phyloP scores from a whole-genome alignment of 2,329 filamentous ascomycete genomes.

The Fusarium bulbicola region DNA sequence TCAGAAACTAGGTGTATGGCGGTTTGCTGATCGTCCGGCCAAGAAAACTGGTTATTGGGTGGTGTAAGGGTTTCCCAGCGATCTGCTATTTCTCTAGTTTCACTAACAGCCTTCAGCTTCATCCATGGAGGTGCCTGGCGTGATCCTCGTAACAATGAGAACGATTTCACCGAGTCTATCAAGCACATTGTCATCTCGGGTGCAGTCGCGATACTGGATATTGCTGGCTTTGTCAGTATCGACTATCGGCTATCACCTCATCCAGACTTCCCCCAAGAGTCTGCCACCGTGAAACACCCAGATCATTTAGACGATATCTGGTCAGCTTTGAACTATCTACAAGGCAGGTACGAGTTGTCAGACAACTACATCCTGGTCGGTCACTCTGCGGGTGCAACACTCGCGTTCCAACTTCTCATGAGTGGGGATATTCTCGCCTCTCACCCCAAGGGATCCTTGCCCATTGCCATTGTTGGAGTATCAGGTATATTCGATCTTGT shows the following conservation, averaged over 20 bases:
- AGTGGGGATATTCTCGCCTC: conserved; percentile 45
- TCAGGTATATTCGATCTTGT: conserved; percentile 74
- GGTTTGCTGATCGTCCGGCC: conserved; percentile 36
- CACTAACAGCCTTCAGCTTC: conserved; percentile 50
- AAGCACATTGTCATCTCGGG: conserved; percentile 50
- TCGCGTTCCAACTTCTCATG: conserved; percentile 70
- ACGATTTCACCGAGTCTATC: conserved; percentile 58
- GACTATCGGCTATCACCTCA: conserved; percentile 69
- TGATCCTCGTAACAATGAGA: conserved; percentile 61
- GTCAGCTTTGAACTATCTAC: conserved; percentile 59
- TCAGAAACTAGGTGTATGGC: conserved; percentile 59
- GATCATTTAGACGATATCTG: conserved; percentile 67
- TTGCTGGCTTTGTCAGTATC: conserved; percentile 71
- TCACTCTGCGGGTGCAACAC: conserved; percentile 70
- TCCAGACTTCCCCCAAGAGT: conserved; percentile 54
- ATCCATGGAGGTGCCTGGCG: conserved; percentile 73
- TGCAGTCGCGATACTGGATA: conserved; percentile 42
- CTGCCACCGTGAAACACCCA: conserved; percentile 60
- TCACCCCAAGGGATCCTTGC: conserved; percentile 48
- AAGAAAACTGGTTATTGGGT: conserved; percentile 46
- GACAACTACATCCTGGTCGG: conserved; percentile 66
- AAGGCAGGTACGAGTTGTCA: conserved; percentile 56
- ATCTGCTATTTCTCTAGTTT: not conserved
- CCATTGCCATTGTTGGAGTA: conserved; percentile 66
- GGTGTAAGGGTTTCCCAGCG: conserved; percentile 44